These are phyloP conservation scores for Cyclotella atomus DNA, from an alignment of 108 stramenopile species.

Conservation along the genomic window DNA sequence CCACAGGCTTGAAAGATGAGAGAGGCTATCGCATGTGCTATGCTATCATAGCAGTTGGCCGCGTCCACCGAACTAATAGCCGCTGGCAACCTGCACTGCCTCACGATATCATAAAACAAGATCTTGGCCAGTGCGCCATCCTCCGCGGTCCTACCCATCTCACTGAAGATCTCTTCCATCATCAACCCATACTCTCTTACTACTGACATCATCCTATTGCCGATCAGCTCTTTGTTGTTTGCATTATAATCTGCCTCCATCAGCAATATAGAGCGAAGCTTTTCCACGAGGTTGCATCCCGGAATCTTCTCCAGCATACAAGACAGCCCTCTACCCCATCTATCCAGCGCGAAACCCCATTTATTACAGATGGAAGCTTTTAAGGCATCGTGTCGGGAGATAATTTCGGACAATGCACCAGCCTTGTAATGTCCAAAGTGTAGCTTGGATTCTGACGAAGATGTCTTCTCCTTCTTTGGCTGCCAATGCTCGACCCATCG, in stretches of 20 bases:
- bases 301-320: background rate
- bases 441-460: background rate
- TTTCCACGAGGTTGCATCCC: background rate
- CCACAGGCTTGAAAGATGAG: background rate
- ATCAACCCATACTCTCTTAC: background rate
- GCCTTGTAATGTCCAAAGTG: background rate
- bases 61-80: no score
- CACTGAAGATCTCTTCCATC: constrained; percentile 4
- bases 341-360: background rate
- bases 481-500: background rate
- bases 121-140: background rate
- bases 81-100: no score
- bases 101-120: no score
- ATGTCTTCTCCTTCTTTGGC: background rate
- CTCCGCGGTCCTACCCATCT: background rate
- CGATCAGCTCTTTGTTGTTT: background rate
- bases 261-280: background rate
- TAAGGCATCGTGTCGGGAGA: background rate
- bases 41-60: no score
- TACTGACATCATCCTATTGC: background rate
- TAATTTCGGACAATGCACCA: background rate
- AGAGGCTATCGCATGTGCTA: no score
- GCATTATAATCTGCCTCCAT: background rate
- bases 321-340: background rate
- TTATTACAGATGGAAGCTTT: background rate